Evolutionary conservation across 1,284 basidiomycete species (phyloP), one percentile per base, ranked within the genome.

Genomic region (Meripilus lineatus): DNA sequence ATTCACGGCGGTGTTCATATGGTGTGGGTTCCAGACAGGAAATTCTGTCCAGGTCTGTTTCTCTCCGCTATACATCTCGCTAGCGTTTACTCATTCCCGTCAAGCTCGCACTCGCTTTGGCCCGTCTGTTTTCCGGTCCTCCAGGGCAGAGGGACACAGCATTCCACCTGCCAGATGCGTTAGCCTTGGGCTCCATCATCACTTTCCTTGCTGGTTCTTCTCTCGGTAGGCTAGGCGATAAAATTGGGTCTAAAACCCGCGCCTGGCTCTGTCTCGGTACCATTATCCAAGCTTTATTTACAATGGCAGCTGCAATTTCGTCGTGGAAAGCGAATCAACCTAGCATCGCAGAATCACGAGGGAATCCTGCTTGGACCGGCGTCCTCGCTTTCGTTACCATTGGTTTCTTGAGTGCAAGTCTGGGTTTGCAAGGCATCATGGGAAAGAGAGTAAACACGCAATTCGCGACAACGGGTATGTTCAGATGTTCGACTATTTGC

Each of bases 1-100:
- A 1, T 93, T 91, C 69, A 80, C 85, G 37, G 84, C 89, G 7
- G 73, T 87, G 48, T 92, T 81, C 59, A 78, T 93, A 18, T 93
- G 89, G 89, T 87, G 84, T 59, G 88, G 85, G 2, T 93, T 92
- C 65, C 89, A 93, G 63, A 92, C 84, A 0, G 84, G 84, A 26
- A 86, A 86, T 57, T 77, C 79, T 44, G 70, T 78, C 10, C 81
- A 85, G 66, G 80, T 77, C 50, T 32, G 64, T 50, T 23, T 51
- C 40, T 15, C 26, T 35, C 22, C 37, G 24, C 38, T 40, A 66
- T 63, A 51, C 67, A 13, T 62, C 61, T 4, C 50, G 69, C 24
- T 66, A 65, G 14, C 35, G 11, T 23, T 41, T 34, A 10, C 43
- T 28, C 20, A 44, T 32, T 25, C 14, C 3, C 5, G 35, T 30